Base-by-base conservation (phyloP, 2,329 filamentous ascomycete species). In the Whalleya microplaca region DNA sequence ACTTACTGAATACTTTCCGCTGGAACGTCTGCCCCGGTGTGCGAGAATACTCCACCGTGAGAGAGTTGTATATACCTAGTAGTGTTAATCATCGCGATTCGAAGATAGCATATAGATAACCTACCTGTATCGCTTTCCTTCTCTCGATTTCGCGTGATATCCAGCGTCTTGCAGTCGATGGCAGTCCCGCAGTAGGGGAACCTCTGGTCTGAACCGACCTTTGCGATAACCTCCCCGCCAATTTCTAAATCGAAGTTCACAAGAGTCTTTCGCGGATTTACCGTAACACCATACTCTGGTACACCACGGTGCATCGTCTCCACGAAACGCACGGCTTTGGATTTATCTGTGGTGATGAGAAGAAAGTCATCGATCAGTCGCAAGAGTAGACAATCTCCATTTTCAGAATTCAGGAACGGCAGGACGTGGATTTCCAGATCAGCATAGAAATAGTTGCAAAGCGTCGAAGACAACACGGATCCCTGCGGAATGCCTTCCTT, bases 371-470 rank as follows among this genome's bases (percentile, higher is more conserved):
- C 95, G 42, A 96, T 91, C 9, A 97, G 81, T 16, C 95, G 84
- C 50, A 98, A 73, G 7, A 99, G 78, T 2, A 97, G 73, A 47
- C 84, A 88, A 32, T 88, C 77, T 4, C 75, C 69, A 32, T 88
- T 77, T 4, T 75, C 69, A 0, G 75, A 68, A 16, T 78, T 65
- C 2, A 95, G 74, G 68, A 97, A 98, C 0, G 68, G 70, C 2
- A 98, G 78, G 14, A 88, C 77, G 21, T 86, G 80, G 6, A 75
- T 75, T 72, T 99, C 95, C 1, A 98, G 83, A 60, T 95, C 87
- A 5, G 91, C 93, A 70, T 99, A 99, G 73, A 98, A 97, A 74
- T 96, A 94, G 74, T 92, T 98, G 79, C 95, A 98, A 4, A 99
- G 80, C 41, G 92, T 80, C 43, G 89, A 90, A 0, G 93, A 97